Evolutionary conservation across 768 basidiomycete species (phyloP), one percentile per base, ranked within the genome.

Genomic region (Lanmaoa rubissima): DNA sequence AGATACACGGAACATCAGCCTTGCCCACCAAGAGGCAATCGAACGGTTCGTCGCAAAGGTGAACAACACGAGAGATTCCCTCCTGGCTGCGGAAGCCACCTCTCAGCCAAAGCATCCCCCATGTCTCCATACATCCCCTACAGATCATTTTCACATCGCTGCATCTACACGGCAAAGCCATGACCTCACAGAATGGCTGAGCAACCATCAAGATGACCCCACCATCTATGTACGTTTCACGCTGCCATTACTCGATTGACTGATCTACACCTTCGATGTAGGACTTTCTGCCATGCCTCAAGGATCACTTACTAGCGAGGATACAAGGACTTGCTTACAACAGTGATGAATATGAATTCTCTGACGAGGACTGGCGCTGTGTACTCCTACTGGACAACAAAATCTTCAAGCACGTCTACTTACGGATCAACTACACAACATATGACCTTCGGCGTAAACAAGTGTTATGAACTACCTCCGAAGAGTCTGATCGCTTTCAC

Each of bases 271-370:
- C 8, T 21, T 50, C 13, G n/a, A 2, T 36, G 16, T 9, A 55
- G 50, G 21, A 56, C 5, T 54, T 54, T 19, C 2, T 58, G 5
- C 41, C 35, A 0, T 12, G 10, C 14, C 53, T 58, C 4, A 58
- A 58, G 16, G 36, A 58, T 10, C 57, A 58, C 3, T 0, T 56
- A 14, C 16, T 59, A 0, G 54, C 26, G 10, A 14, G n/a, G 0
- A 0, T 48, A 2, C 12, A n/a, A 0, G 51, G 41, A 0, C 13
- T 51, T 0, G 13, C 13, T 17, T 57, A 59, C 17, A 51, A 58
- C 11, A 67, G 71, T 0, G 73, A 74, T 19, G 67, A 74, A 9
- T 44, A 53, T 0, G 45, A 58, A 60, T 64, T 66, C 46, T 54
- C 67, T 0, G 44, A 63, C 1, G 46, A 54, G 2, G 66, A 79